Percentiles rank a stretch among this genome's conserved stretches.
Conservation (phyloP, 2,329 filamentous ascomycete genomes). For the Neobulgaria alba region DNA sequence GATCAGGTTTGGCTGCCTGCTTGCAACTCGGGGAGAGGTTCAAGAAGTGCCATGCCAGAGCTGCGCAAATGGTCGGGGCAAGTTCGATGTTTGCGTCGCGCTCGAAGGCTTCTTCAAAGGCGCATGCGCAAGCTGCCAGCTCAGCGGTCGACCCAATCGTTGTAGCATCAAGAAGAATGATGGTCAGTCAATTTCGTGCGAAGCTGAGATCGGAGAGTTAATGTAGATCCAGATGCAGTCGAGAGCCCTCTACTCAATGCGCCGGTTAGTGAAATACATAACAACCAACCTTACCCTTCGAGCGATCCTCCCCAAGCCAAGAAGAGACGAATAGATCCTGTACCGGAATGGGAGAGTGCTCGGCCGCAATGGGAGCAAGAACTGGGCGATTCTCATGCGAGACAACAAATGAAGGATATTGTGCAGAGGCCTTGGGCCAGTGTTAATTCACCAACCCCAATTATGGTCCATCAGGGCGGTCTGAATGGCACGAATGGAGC, state of each 20-base stretch:
- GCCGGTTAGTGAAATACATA: constrained; percentile 6
- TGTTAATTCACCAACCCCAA: constrained; percentile 15
- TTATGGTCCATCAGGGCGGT: constrained; percentile 12
- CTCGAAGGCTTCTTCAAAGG: constrained; percentile 29
- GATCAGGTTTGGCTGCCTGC: constrained; percentile 27
- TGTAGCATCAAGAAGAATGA: constrained; percentile 28
- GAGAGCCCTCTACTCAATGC: constrained; percentile 13
- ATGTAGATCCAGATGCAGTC: constrained; percentile 4
- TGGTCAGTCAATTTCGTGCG: constrained; percentile 15
- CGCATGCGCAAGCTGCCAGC: constrained; percentile 27
- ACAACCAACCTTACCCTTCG: constrained; percentile 4
- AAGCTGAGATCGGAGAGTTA: not conserved
- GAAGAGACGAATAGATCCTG: constrained; percentile 15
- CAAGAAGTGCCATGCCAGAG: constrained; percentile 21
- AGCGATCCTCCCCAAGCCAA: constrained; percentile 15
- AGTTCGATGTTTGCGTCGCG: constrained; percentile 26
- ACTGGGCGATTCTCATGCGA: constrained; percentile 17
- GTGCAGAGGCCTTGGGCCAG: constrained; percentile 21
- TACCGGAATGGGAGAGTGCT: constrained; percentile 23
- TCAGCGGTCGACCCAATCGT: constrained; percentile 26
- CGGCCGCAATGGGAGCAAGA: constrained; percentile 25
- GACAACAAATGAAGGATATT: constrained; percentile 17
- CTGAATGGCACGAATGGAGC: constrained; percentile 3
- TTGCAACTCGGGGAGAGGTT: constrained; percentile 26
- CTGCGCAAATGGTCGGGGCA: constrained; percentile 27